These are phyloP conservation scores for Cymbomonas tetramitiformis DNA, from an alignment of 139 green algal species.

Conservation along the genomic window DNA sequence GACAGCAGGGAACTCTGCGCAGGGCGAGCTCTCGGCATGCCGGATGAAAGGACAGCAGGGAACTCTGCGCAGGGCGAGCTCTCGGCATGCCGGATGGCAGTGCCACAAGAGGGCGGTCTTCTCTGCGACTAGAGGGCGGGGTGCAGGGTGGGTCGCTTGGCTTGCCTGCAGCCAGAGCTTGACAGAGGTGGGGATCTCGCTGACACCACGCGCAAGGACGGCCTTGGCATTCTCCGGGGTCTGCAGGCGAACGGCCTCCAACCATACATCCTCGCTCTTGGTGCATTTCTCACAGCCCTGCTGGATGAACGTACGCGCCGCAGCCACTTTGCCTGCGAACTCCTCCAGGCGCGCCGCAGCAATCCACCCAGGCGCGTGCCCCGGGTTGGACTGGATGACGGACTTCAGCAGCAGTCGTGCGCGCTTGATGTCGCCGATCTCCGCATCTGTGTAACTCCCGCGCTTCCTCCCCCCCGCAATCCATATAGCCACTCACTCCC, in stretches of 20 bases:
- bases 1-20: no score
- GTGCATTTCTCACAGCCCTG: slow-evolving; percentile 86
- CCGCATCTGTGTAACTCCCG: no score
- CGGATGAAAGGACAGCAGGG: no score
- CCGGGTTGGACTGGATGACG: slow-evolving; percentile 88
- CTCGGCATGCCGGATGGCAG: no score
- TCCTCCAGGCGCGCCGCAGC: slow-evolving; percentile 76
- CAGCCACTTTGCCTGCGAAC: slow-evolving; percentile 38
- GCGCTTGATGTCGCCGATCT: slow-evolving; percentile 97
- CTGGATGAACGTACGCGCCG: slow-evolving; percentile 47
- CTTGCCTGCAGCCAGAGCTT: slow-evolving; percentile 83
- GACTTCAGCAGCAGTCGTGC: slow-evolving; percentile 84
- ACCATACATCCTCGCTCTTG: slow-evolving; percentile 88
- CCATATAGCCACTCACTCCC: no score
- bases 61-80: no score
- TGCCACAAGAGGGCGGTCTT: no score
- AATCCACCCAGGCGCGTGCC: slow-evolving; percentile 91
- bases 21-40: no score
- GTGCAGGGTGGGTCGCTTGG: no score
- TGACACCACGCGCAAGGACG: slow-evolving; percentile 74
- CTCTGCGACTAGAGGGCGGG: no score
- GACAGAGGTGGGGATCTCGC: slow-evolving; percentile 51
- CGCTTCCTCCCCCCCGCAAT: no score
- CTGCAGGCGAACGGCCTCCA: slow-evolving; percentile 81
- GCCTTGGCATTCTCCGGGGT: slow-evolving; percentile 53